Evolutionary conservation across 495 filamentous ascomycete species (phyloP).

Genomic region (Parathielavia appendiculata): DNA sequence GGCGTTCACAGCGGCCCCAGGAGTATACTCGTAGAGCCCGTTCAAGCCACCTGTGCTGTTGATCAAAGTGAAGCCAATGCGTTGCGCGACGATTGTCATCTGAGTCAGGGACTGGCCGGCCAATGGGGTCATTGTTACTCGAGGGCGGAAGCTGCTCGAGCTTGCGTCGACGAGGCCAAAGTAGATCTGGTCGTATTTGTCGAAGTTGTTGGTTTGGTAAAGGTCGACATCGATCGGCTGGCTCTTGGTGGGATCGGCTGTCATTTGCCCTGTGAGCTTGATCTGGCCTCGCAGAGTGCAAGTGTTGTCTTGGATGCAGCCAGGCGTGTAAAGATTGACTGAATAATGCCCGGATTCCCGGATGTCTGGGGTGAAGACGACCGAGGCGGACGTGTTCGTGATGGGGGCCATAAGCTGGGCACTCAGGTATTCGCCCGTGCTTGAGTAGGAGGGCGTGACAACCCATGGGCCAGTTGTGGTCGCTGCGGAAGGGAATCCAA

Average conservation of each 20-base stretch:
- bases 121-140: slow-evolving; percentile 69
- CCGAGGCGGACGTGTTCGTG: slow-evolving; percentile 53
- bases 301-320: slow-evolving; percentile 72
- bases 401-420: slow-evolving; percentile 52
- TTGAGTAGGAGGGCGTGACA: slow-evolving; percentile 53
- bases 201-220: slow-evolving; percentile 85
- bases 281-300: slow-evolving; percentile 72
- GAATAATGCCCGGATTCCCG: slow-evolving; percentile 85
- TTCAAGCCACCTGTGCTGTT: slow-evolving; percentile 71
- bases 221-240: slow-evolving; percentile 49
- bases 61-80: slow-evolving; percentile 70
- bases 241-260: slow-evolving; percentile 43
- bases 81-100: slow-evolving; percentile 78
- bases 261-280: slow-evolving; percentile 69
- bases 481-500: slow-evolving; percentile 58
- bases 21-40: slow-evolving; percentile 86
- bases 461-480: slow-evolving; percentile 70
- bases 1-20: slow-evolving; percentile 53
- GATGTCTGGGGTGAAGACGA: slow-evolving; percentile 81
- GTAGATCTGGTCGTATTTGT: slow-evolving; percentile 92
- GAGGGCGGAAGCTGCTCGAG: slow-evolving; percentile 68
- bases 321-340: slow-evolving; percentile 84
- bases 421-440: slow-evolving; percentile 70
- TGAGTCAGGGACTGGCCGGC: slow-evolving; percentile 55
- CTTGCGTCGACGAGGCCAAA: slow-evolving; percentile 75